Conservation (phyloP, 371 early-diverging fungal genomes). For the Apophysomyces sp. region DNA sequence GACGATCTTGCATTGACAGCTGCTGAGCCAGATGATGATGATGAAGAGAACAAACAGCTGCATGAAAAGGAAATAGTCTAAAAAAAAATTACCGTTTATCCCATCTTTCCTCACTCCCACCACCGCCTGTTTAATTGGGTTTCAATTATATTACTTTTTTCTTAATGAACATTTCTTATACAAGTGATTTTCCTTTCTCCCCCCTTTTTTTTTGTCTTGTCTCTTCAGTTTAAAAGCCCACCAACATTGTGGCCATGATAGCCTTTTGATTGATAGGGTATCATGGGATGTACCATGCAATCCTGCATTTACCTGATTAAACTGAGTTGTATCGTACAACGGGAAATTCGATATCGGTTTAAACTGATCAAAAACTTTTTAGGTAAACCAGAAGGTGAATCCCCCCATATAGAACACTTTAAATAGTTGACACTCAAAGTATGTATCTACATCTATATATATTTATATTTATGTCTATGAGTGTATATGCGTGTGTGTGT, state of each 20-base stretch:
- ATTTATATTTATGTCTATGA: too few species aligned
- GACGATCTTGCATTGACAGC: slow-evolving; percentile 30
- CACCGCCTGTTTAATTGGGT: too few species aligned
- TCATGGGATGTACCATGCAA: neutral
- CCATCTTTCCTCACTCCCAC: neutral
- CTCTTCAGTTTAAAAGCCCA: neutral
- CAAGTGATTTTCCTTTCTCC: neutral
- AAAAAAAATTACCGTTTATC: slow-evolving; percentile 3
- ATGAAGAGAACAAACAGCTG: neutral
- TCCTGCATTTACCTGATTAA: neutral
- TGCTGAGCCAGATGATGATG: slow-evolving; percentile 4
- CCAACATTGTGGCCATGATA: neutral
- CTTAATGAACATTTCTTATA: slow-evolving; percentile 1
- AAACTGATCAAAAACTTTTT: too few species aligned
- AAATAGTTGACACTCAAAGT: neutral
- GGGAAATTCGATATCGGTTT: neutral
- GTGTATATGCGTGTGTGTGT: too few species aligned
- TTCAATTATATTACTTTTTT: neutral
- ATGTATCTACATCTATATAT: too few species aligned
- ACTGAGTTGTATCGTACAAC: neutral
- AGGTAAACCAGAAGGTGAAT: neutral
- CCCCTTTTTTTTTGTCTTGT: neutral
- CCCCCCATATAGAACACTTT: neutral
- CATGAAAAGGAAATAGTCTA: neutral
- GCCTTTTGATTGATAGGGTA: neutral